Evolutionary conservation across 352 stramenopile genomes (phyloP), one percentile per base, ranked within the genome.

Genomic region (Phytopythium oedochilum): DNA sequence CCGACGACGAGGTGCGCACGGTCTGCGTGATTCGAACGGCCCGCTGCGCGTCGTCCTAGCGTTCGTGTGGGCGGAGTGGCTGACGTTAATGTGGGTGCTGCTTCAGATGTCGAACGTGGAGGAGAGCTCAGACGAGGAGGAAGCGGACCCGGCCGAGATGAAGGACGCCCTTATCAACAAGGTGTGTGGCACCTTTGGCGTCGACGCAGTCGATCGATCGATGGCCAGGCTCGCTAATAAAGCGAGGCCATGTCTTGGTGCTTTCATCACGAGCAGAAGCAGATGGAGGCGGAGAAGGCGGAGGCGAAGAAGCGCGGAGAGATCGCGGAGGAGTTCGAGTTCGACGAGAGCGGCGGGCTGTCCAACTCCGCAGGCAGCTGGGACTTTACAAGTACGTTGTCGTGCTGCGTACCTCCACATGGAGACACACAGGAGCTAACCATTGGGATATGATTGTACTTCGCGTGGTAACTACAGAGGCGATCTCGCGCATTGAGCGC

Each of bases 301-400:
- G 60, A 67, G 28, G 56, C 51, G 26, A 73, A 78, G 49, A 86
- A 88, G 60, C 59, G 83, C 38, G 72, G 31, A 28, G 68, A 76
- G 48, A 88, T 96, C 61, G 66, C 66, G n/a, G 87, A 95, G 53
- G 66, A 78, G 57, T 96, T 96, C 59, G 75, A 92, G 71, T 95
- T 95, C 55, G 85, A 92, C 43, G 83, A 96, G 40, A 72, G 64
- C 28, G 60, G 68, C 48, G 62, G 59, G 12, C 89, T 86, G 53
- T 57, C 72, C 29, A 66, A 72, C 17, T 61, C 75, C 11, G 66
- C 64, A 1, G 83, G 83, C 40, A 89, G 74, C 47, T 95, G 85
- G 85, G 82, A 95, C 62, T 95, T 95, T 52, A 92, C 81, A 9
- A 86, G 75, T 85, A 56, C 60, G 72, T 71, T 3, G 11, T 31